Evolutionary conservation across 176 grass and related monocot species (phyloP).

Genomic region (Oryza punctata): DNA sequence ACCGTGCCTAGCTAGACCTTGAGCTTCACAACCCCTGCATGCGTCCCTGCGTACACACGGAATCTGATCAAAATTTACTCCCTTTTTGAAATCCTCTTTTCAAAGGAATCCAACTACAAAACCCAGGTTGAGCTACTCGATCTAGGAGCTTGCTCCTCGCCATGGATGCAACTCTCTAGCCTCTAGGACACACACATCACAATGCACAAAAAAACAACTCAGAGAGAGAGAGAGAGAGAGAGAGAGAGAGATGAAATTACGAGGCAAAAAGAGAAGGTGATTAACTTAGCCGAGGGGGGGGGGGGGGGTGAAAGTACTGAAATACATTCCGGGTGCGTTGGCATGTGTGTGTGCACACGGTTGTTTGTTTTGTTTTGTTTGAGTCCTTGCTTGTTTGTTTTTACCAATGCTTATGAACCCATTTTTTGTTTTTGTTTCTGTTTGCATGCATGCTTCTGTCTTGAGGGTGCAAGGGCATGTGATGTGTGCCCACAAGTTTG

Average conservation of each 20-base stretch:
- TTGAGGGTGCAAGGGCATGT: slow-evolving; percentile 3
- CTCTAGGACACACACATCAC: slow-evolving; percentile 28
- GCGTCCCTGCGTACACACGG: background rate
- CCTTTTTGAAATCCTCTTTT: slow-evolving; percentile 7
- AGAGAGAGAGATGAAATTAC: background rate
- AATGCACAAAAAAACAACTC: background rate
- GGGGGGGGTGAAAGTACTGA: background rate
- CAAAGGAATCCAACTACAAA: background rate
- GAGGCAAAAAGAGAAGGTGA: too few species aligned
- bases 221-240: background rate
- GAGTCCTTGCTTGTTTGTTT: background rate
- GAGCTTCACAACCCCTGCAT: background rate
- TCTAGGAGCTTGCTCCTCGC: slow-evolving; percentile 28
- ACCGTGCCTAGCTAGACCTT: background rate
- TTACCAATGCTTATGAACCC: slow-evolving; percentile 26
- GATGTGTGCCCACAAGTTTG: slow-evolving; percentile 7
- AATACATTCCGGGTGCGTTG: background rate
- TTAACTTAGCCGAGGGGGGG: too few species aligned
- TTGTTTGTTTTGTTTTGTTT: background rate
- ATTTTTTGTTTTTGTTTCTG: too few species aligned
- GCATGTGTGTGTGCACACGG: background rate
- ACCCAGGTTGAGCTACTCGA: background rate
- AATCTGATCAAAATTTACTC: slow-evolving; percentile 4
- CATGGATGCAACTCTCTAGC: background rate
- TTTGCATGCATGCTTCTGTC: background rate